Evolutionary conservation across 768 basidiomycete species (phyloP).

Genomic region (Serendipita vermifera): DNA sequence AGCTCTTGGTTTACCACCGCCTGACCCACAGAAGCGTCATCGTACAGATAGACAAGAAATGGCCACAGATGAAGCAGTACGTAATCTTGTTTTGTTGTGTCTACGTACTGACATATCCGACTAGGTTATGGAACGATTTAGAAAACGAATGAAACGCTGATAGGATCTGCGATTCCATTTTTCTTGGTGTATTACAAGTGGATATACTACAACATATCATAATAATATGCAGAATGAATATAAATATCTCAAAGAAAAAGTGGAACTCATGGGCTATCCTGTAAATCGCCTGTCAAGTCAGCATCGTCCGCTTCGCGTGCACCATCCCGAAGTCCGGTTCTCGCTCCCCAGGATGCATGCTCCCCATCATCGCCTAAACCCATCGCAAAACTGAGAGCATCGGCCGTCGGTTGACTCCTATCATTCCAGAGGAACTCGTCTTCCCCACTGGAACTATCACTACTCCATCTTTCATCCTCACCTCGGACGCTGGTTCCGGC

Average conservation of each 20-base stretch:
- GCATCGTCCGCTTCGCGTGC: slow-evolving; percentile 1
- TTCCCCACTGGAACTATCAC: slow-evolving; percentile 36
- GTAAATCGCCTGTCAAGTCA: background rate
- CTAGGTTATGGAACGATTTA: slow-evolving; percentile 92
- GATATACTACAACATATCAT: background rate
- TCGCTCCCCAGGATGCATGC: background rate
- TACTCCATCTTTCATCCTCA: slow-evolving; percentile 36
- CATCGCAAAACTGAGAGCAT: background rate
- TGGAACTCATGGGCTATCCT: background rate
- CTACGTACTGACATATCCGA: slow-evolving; percentile 8
- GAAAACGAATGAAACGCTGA: slow-evolving; percentile 60
- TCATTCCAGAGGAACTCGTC: slow-evolving; percentile 10
- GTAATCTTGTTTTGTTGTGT: slow-evolving; percentile 20
- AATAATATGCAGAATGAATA: background rate
- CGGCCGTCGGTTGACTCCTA: background rate
- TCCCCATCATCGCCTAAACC: background rate
- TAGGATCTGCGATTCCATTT: background rate
- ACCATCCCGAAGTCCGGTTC: background rate
- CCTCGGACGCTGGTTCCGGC: slow-evolving; percentile 16
- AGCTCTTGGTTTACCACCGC: slow-evolving; percentile 62
- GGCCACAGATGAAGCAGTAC: slow-evolving; percentile 84
- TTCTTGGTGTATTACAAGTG: background rate
- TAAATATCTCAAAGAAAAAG: background rate
- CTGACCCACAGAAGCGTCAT: slow-evolving; percentile 23
- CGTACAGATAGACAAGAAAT: slow-evolving; percentile 46